Evolutionary conservation across 1,284 basidiomycete genomes (phyloP), one percentile per base, ranked within the genome.

Genomic region (Hypsizygus ulmarius): DNA sequence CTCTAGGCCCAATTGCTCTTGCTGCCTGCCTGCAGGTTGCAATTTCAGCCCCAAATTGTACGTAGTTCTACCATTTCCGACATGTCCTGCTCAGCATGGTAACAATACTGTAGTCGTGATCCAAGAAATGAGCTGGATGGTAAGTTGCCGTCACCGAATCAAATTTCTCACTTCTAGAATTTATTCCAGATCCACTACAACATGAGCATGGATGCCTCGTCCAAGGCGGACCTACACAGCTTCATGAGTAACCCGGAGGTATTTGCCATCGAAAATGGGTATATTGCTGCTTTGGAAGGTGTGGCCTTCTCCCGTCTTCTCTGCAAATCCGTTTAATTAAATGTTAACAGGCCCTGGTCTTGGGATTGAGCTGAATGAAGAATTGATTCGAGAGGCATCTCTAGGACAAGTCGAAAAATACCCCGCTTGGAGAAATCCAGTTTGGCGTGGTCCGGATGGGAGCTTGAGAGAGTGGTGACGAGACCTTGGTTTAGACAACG

Each of bases 351-450:
- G 75, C 0, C 77, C 82, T 8, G 87, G 87, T 5, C 67, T 90
- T 5, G 88, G 87, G 10, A 78, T 90, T 36, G 71, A 80, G 54
- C 75, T 90, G 52, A 77, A 90, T 59, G 87, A 90, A 64, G 64
- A 68, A 11, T 61, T 84, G 15, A 83, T 90, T 8, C 68, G 83
- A 27, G 69, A 75, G 48, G 73, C 72, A 11, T 73, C 77, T 18
- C 68, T 72, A 48, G 71, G 68, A 15, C 72, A 77, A 52, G 56
- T 67, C 8, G 43, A 58, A 1, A 59, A 63, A 11, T 64, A 72
- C 53, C 63, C 63, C 27, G 66, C 76, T 2, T 83, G 79, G 79
- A 75, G 75, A 47, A 89, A 88, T 63, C 78, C 81, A 0, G 67
- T 82, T 6, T 86, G 69, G 64, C 58, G 63, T 54, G 66, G 67